A percentile compares a stretch with the other conserved stretches of the same genome.
Evolutionary conservation across 345 rosid species (phyloP).

Genomic region (Lepidium aucheri): DNA sequence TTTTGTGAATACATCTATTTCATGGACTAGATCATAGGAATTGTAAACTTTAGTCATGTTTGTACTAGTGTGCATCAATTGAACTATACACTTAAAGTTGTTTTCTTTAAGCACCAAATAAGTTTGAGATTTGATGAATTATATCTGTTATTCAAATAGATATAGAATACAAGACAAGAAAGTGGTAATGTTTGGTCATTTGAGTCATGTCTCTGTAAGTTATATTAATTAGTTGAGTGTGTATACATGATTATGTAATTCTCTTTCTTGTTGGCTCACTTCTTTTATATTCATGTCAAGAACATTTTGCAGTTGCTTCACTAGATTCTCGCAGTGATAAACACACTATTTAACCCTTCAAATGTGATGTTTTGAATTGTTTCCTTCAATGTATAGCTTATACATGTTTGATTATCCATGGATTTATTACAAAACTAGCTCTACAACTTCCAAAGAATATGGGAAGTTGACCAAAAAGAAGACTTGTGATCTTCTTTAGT

Average conservation of each 20-base stretch:
- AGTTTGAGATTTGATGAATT: not conserved
- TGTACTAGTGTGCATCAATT: not conserved
- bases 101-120: not conserved
- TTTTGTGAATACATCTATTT: too few species aligned
- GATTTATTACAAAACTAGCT: too few species aligned
- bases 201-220: not conserved
- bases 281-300: not conserved
- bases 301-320: not conserved
- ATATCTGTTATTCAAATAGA: slow-evolving; percentile 36
- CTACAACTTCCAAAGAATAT: too few species aligned
- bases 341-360: not conserved
- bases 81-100: not conserved
- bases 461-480: too few species aligned
- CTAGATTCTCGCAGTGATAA: not conserved
- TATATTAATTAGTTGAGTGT: not conserved
- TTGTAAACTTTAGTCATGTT: too few species aligned
- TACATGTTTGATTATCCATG: too few species aligned
- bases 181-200: too few species aligned
- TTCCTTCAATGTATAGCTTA: too few species aligned
- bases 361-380: too few species aligned
- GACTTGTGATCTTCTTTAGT: too few species aligned
- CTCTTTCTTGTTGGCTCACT: not conserved
- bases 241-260: not conserved
- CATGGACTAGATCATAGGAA: too few species aligned
- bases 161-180: slow-evolving; percentile 30